Percentiles rank a stretch among this genome's conserved stretches.
phyloP scores from a whole-genome alignment of 805 yeast species.

The Saccharomycopsis capsularis region DNA sequence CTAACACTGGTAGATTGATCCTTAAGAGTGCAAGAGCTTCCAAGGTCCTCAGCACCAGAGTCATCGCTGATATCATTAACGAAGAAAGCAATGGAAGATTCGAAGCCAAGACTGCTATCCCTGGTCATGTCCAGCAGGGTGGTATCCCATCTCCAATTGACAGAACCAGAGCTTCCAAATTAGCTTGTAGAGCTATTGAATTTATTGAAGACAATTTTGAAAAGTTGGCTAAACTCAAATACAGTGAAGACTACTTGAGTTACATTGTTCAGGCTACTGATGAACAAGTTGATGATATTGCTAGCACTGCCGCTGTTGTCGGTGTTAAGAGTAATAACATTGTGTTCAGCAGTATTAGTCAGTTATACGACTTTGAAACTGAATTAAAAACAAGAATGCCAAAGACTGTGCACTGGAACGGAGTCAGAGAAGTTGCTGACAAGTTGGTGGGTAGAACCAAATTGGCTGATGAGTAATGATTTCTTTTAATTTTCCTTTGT shows the following conservation, averaged over 20 bases:
- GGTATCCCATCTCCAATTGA: conserved; percentile 90
- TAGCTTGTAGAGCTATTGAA: conserved; percentile 61
- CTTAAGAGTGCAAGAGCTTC: conserved; percentile 57
- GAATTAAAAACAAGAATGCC: conserved; percentile 79
- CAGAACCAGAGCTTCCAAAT: conserved; percentile 65
- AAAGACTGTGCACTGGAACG: conserved; percentile 77
- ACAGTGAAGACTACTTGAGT: conserved; percentile 29
- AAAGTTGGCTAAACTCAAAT: conserved; percentile 23
- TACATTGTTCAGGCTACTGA: conserved; percentile 28
- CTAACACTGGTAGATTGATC: conserved; percentile 62
- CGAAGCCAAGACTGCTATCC: conserved; percentile 73
- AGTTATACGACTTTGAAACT: conserved; percentile 82
- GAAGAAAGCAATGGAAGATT: conserved; percentile 57
- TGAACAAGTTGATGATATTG: conserved; percentile 27
- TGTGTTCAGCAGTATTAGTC: conserved; percentile 64
- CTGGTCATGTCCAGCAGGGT: conserved; percentile 98
- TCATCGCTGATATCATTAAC: conserved; percentile 61
- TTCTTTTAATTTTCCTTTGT: not conserved
- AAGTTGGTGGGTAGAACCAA: conserved; percentile 66
- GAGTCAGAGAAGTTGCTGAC: conserved; percentile 70
- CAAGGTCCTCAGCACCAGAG: conserved; percentile 57
- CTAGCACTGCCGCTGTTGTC: conserved; percentile 63
- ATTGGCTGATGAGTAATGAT: not conserved
- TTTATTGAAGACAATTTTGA: conserved; percentile 48
- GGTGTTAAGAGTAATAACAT: conserved; percentile 78